Percentiles rank a stretch among this genome's conserved stretches.
phyloP scores from a whole-genome alignment of 1,139 yeast species.

The Candida tunisiensis region DNA sequence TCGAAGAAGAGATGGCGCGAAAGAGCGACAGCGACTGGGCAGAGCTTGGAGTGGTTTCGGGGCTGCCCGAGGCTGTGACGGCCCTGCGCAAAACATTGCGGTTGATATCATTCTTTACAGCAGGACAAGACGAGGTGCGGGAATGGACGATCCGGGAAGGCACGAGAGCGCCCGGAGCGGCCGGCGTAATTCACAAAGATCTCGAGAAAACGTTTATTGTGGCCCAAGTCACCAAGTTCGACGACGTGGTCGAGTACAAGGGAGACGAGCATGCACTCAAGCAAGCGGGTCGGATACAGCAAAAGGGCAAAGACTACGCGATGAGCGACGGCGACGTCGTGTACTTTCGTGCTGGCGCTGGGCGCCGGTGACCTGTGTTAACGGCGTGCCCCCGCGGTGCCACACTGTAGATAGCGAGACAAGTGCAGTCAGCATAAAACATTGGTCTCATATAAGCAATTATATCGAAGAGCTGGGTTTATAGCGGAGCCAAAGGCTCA shows the following conservation, averaged over 20 bases:
- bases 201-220: slow-evolving; percentile 58
- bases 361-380: slow-evolving; percentile 1
- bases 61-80: slow-evolving; percentile 62
- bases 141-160: slow-evolving; percentile 69
- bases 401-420: slow-evolving; percentile 1
- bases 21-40: slow-evolving; percentile 61
- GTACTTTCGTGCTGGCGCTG: slow-evolving; percentile 28
- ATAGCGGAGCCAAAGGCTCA: no score
- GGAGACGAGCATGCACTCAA: slow-evolving; percentile 17
- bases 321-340: slow-evolving; percentile 71
- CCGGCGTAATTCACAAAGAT: slow-evolving; percentile 75
- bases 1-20: slow-evolving; percentile 70
- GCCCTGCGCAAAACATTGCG: slow-evolving; percentile 44
- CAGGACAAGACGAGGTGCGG: slow-evolving; percentile 65
- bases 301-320: slow-evolving; percentile 47
- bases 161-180: slow-evolving; percentile 64
- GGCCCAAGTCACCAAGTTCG: slow-evolving; percentile 45
- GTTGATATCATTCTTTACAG: slow-evolving; percentile 66
- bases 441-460: slow-evolving; percentile 22
- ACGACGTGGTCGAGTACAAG: slow-evolving; percentile 11
- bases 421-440: slow-evolving; percentile 6
- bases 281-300: slow-evolving; percentile 13
- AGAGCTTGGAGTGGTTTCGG: slow-evolving; percentile 60
- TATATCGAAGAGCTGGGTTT: slow-evolving; percentile 37
- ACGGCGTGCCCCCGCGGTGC: not conserved